Evolutionary conservation across 352 stramenopile species (phyloP).

Genomic region (Phytophthora foliorum): DNA sequence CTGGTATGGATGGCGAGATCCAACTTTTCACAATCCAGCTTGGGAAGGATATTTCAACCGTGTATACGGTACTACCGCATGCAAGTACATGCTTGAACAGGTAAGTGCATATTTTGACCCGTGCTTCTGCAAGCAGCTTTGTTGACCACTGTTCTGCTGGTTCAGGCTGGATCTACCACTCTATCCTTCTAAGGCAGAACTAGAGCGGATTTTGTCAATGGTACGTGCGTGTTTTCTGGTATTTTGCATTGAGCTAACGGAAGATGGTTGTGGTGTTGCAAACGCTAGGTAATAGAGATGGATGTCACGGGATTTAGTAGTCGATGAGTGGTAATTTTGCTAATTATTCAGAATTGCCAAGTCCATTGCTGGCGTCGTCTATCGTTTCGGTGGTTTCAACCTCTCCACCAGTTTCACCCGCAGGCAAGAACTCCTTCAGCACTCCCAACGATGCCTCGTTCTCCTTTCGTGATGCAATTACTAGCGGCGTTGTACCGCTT

Average conservation of each 20-base stretch:
- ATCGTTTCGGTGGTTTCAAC: slow-evolving; percentile 30
- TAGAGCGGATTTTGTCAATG: slow-evolving; percentile 94
- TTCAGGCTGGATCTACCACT: slow-evolving; percentile 79
- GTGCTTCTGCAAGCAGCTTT: background rate
- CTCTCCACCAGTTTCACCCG: slow-evolving; percentile 25
- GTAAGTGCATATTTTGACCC: slow-evolving; percentile 27
- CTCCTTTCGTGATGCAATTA: slow-evolving; percentile 76
- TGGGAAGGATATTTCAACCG: slow-evolving; percentile 46
- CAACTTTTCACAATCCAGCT: slow-evolving; percentile 83
- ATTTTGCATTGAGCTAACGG: slow-evolving; percentile 8
- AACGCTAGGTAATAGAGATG: slow-evolving; percentile 66
- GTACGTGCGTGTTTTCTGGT: slow-evolving; percentile 50
- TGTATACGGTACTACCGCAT: slow-evolving; percentile 72
- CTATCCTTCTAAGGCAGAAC: slow-evolving; percentile 87
- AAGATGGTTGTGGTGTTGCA: background rate
- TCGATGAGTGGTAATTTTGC: slow-evolving; percentile 44
- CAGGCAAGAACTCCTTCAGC: slow-evolving; percentile 62
- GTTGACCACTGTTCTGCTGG: slow-evolving; percentile 13
- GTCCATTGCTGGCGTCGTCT: slow-evolving; percentile 25
- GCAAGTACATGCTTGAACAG: slow-evolving; percentile 89
- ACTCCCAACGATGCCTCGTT: slow-evolving; percentile 68
- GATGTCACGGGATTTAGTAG: slow-evolving; percentile 84
- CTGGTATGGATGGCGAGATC: slow-evolving; percentile 78
- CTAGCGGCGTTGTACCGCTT: slow-evolving; percentile 63
- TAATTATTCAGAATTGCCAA: slow-evolving; percentile 32